Percentiles rank a stretch among this genome's conserved stretches.
These are phyloP conservation scores for Fomitopsis serialis DNA, from an alignment of 768 basidiomycete species.

Conservation along the genomic window DNA sequence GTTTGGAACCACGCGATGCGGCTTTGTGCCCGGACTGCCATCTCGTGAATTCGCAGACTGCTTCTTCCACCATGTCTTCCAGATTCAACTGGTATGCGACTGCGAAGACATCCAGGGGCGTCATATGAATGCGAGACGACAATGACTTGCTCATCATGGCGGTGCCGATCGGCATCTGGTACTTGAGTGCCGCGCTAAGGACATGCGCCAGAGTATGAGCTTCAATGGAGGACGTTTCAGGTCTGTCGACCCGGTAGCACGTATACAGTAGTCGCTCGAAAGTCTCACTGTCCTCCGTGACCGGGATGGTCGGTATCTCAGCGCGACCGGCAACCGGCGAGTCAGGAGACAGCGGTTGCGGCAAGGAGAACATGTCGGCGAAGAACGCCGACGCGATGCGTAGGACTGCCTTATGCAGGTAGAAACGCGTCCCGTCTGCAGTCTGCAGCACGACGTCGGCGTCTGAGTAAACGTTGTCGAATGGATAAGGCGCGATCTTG, in stretches of 20 bases:
- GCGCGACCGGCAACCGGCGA: too few relatives aligned
- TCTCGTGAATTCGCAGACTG: too few relatives aligned
- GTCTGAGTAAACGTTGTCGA: constrained; percentile 4
- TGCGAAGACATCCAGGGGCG: too few relatives aligned
- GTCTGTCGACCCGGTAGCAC: neutral
- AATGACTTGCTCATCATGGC: too few relatives aligned
- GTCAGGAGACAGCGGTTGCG: constrained; percentile 18
- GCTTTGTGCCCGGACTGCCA: too few relatives aligned
- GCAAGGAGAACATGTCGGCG: constrained; percentile 47
- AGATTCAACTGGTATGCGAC: too few relatives aligned
- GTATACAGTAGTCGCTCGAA: neutral
- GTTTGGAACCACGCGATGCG: too few relatives aligned
- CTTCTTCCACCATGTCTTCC: too few relatives aligned
- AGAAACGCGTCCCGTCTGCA: constrained; percentile 45
- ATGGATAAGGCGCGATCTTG: too few relatives aligned
- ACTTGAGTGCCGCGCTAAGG: too few relatives aligned
- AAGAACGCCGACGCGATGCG: constrained; percentile 57
- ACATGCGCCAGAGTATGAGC: neutral
- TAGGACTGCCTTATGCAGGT: constrained; percentile 50
- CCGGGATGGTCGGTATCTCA: neutral
- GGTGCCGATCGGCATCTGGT: too few relatives aligned
- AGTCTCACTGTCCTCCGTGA: neutral
- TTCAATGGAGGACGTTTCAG: neutral
- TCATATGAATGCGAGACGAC: too few relatives aligned
- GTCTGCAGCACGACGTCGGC: constrained; percentile 45